These are phyloP conservation scores for Claviceps pazoutovae DNA, from an alignment of 2,329 filamentous ascomycete species.

Conservation along the genomic window DNA sequence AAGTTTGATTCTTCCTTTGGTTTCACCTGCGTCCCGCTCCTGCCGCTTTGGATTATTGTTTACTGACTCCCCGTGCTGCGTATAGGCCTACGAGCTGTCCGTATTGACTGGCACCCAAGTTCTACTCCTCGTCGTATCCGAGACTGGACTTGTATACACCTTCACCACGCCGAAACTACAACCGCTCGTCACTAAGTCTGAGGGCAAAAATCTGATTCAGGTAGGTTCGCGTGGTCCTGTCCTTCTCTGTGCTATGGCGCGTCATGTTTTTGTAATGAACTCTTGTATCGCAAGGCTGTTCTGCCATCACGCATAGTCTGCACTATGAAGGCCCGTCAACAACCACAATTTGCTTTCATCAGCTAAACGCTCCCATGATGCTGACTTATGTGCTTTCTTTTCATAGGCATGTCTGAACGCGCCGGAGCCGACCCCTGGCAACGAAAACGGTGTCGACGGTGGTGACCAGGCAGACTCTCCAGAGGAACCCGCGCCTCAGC, in stretches of 20 bases:
- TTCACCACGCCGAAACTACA: constrained; percentile 98
- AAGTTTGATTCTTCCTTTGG: no score
- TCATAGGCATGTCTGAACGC: constrained; percentile 89
- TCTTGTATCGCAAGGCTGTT: no score
- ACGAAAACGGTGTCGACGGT: constrained; percentile 69
- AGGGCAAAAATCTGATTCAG: constrained; percentile 99
- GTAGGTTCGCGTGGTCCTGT: constrained; percentile 28
- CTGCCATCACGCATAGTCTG: no score
- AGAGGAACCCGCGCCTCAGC: constrained; percentile 69
- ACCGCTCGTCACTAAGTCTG: constrained; percentile 92
- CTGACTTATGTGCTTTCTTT: constrained; percentile 2
- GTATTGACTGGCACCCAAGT: constrained; percentile 97
- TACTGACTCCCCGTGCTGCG: background rate
- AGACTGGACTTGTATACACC: constrained; percentile 94
- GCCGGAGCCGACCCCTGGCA: constrained; percentile 70
- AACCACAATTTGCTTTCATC: no score
- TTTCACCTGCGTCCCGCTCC: no score
- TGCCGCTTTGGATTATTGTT: no score
- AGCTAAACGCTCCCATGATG: no score
- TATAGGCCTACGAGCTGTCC: constrained; percentile 87
- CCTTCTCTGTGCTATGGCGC: no score
- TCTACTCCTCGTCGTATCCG: constrained; percentile 86
- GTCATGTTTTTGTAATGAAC: no score
- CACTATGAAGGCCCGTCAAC: no score
- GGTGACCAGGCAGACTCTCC: constrained; percentile 72